Evolutionary conservation across 2,329 filamentous ascomycete species (phyloP).

Genomic region (Orbilia blumenaviensis): DNA sequence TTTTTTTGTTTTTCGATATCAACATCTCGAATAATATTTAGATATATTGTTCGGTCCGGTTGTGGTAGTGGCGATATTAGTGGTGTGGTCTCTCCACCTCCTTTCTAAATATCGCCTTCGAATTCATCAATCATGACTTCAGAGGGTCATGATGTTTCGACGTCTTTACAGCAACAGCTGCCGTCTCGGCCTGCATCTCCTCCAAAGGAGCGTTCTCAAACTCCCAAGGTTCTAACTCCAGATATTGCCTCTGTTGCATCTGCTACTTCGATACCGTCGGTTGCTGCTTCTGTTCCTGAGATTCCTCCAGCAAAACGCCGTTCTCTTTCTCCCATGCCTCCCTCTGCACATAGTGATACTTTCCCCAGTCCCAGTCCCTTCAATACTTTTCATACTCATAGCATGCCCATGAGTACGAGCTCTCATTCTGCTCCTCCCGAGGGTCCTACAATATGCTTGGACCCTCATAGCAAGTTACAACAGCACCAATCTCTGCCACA

Average conservation of each 20-base stretch:
- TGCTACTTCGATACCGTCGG: slow-evolving; percentile 2
- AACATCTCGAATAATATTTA: too few species aligned
- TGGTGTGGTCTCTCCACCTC: background rate
- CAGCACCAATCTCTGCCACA: background rate
- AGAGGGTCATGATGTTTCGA: slow-evolving; percentile 36
- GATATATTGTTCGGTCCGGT: too few species aligned
- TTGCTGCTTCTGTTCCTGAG: slow-evolving; percentile 14
- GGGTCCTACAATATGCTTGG: slow-evolving; percentile 15
- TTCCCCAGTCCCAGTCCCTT: slow-evolving; percentile 41
- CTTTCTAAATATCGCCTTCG: background rate
- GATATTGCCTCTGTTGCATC: slow-evolving; percentile 28
- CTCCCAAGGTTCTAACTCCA: slow-evolving; percentile 43
- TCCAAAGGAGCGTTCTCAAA: slow-evolving; percentile 49
- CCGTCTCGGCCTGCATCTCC: slow-evolving; percentile 41
- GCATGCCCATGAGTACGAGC: slow-evolving; percentile 15
- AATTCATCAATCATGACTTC: slow-evolving; percentile 37
- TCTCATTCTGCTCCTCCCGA: slow-evolving; percentile 38
- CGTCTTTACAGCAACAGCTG: slow-evolving; percentile 25
- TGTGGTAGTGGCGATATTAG: too few species aligned
- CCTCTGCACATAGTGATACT: slow-evolving; percentile 43
- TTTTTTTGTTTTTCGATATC: too few species aligned
- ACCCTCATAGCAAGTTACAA: slow-evolving; percentile 29
- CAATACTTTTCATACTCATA: slow-evolving; percentile 49
- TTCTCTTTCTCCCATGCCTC: slow-evolving; percentile 46
- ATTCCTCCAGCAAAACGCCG: slow-evolving; percentile 35